Base-by-base conservation (phyloP, 1,284 basidiomycete genomes). In the Papiliotrema laurentii region DNA sequence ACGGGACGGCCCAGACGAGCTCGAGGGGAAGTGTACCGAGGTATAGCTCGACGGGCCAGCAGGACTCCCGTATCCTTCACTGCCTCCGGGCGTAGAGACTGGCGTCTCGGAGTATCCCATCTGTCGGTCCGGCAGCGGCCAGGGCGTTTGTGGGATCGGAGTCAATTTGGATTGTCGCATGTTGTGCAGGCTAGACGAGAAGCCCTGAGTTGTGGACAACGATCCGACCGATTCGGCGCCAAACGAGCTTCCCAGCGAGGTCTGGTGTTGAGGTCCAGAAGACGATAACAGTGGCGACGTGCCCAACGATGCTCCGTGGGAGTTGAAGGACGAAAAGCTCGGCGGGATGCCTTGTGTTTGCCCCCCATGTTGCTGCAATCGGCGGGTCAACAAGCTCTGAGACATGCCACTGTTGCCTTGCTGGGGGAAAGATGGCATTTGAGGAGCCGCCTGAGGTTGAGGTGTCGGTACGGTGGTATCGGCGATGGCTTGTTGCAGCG, bases 21-120 rank as follows among this genome's bases (percentile, higher is more conserved):
- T 26, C 11, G 34, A 18, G 4, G 30, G 33, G 13, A 43, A 31
- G 30, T 31, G 16, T 40, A 10, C 5, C 19, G 5, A 21, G n/a
- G 4, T 51, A 64, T 53, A 39, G 64, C 63, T 19, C 68, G n/a
- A n/a, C n/a, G n/a, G n/a, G n/a, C 66, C 9, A 46, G 9, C 13
- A 6, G 64, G 65, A 54, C 64, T 66, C n/a, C 51, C 50, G 2
- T 55, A 55, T 16, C 56, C 26, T 19, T 65, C 64, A 40, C 59
- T 63, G 1, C 64, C 66, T 6, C 60, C 63, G 5, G 65, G 64
- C 4, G 65, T 66, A 0, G 65, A 62, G 13, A 51, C 65, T 0
- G 65, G 65, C 18, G 66, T 68, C 13, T 62, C 63, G 3, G 39
- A 40, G 34, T 52, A 63, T 13, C 35, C 51, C 47, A 48, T 50